Base-by-base conservation (phyloP, 1,139 yeast species). In the Meyerozyma elateridarum region DNA sequence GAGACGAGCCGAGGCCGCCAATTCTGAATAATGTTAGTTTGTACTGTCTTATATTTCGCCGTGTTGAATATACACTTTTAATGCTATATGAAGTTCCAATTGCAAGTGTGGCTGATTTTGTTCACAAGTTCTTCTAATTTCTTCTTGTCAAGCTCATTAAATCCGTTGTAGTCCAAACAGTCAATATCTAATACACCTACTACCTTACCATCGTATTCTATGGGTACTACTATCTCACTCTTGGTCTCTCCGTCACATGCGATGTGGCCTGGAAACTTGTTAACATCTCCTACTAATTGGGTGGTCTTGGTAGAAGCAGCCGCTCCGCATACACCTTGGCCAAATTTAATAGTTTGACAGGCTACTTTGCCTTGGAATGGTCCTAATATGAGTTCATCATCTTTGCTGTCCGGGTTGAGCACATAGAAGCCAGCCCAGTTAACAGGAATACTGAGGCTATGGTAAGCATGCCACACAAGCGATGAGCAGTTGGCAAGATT, bases 281-380 rank as follows among this genome's bases (percentile, higher is more conserved):
- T 68, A 2, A 89, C 97, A 54, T 91, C 73, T 0, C 70, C 64
- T 6, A 91, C 96, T 8, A 87, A 52, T 52, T 85, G 95, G 0
- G 95, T 81, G 33, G 55, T 33, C 36, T 57, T 54, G 0, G 64
- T 44, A 0, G 52, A 40, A 0, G 95, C 95, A 2, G 95, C 95
- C 1, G 75, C 64, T 5, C 98, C 97, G 59, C 97, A 91, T 0
- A 91, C 97, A 6, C 98, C 98, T 36, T 62, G 70, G 4, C 96
- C 96, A 36, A 83, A 62, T 36, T 63, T 52, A 36, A 91, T 91
- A 13, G 61, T 56, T 56, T 91, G 97, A 51, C 98, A 91, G 0
- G 97, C 97, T 3, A 91, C 97, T 54, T 87, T 87, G 1, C 98
- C 98, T 55, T 87, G 95, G 54, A 91, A 91, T 6, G 98, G 98